Conservation (phyloP, 495 filamentous ascomycete genomes). For the Podospora australis region DNA sequence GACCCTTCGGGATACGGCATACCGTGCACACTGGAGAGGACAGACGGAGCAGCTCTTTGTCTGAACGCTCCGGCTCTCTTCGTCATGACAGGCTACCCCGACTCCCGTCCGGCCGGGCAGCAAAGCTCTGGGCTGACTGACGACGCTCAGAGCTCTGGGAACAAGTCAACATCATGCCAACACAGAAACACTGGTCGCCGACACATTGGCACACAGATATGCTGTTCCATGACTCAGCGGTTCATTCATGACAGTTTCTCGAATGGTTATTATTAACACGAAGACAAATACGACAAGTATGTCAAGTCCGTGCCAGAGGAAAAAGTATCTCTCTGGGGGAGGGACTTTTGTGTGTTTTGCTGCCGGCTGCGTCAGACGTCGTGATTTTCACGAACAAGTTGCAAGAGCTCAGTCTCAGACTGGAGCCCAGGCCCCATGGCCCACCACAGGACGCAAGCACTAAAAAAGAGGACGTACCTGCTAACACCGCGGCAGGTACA, state of each 20-base stretch:
- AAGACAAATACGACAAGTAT: not conserved
- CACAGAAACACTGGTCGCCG: not conserved
- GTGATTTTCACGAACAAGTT: not conserved
- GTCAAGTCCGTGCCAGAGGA: not conserved
- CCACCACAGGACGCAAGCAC: too few relatives aligned
- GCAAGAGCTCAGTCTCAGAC: not conserved
- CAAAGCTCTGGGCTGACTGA: too few relatives aligned
- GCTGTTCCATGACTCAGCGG: not conserved
- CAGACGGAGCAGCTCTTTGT: not conserved
- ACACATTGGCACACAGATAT: not conserved
- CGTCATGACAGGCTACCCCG: slow-evolving; percentile 1
- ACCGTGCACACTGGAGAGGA: not conserved
- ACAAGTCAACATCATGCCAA: not conserved
- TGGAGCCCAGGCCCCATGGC: not conserved
- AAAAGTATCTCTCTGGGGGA: too few relatives aligned
- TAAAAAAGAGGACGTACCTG: too few relatives aligned
- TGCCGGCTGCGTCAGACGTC: not conserved
- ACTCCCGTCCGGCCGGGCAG: slow-evolving; percentile 2
- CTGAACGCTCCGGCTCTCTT: slow-evolving; percentile 1
- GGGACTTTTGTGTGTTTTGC: not conserved
- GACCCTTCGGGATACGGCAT: not conserved
- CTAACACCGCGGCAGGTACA: not conserved
- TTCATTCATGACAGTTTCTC: not conserved
- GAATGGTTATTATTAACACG: not conserved
- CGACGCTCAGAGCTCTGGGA: not conserved